Conservation (phyloP, 768 basidiomycete genomes). For the Hypsizygus marmoreus region DNA sequence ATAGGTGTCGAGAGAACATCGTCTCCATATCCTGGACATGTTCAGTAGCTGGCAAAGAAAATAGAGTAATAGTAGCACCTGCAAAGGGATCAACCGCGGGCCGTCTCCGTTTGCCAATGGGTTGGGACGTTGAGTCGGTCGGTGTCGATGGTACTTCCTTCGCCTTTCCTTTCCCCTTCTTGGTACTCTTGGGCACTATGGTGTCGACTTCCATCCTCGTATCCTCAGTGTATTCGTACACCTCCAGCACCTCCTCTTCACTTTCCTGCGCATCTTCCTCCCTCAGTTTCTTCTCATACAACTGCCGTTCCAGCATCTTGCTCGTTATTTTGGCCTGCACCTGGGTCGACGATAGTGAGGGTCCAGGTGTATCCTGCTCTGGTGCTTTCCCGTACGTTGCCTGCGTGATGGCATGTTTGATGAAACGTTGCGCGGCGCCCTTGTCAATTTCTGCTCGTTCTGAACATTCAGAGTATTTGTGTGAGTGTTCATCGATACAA, state of each 20-base stretch:
- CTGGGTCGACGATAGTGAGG: conserved; percentile 28
- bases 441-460: conserved; percentile 66
- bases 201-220: conserved; percentile 18
- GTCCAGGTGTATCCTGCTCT: conserved; percentile 30
- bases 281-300: conserved; percentile 59
- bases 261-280: conserved; percentile 48
- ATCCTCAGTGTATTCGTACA: conserved; percentile 36
- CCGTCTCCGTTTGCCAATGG: conserved; percentile 48
- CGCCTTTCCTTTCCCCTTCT: conserved; percentile 39
- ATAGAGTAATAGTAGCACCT: conserved; percentile 36
- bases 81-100: conserved; percentile 65
- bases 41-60: neutral
- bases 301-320: conserved; percentile 73
- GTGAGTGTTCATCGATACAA: conserved; percentile 4
- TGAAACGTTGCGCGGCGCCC: conserved; percentile 78
- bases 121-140: conserved; percentile 8
- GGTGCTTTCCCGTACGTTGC: conserved; percentile 42
- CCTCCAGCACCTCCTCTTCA: conserved; percentile 42
- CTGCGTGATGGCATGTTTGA: conserved; percentile 79
- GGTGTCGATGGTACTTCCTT: conserved; percentile 15
- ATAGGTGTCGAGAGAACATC: conserved; percentile 14
- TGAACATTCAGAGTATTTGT: conserved; percentile 17
- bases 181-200: conserved; percentile 17
- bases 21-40: conserved; percentile 36
- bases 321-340: conserved; percentile 61